Evolutionary conservation across 805 yeast genomes (phyloP).

Genomic region (Lachancea cidri): DNA sequence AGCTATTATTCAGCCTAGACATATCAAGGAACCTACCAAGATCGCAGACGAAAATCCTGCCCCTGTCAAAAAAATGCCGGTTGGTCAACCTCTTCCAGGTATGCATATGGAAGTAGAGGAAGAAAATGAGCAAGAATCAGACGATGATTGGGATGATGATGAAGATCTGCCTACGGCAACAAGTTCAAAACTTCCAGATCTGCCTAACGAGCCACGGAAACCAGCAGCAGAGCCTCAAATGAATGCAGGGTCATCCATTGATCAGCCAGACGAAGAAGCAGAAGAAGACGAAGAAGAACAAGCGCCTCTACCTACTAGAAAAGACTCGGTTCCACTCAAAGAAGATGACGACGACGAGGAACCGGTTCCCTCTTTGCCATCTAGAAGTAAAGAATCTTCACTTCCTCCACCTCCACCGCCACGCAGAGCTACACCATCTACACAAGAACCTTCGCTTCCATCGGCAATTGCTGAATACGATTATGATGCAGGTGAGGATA

Average conservation of each 20-base stretch:
- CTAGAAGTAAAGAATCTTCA: slow-evolving; percentile 12
- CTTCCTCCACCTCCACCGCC: slow-evolving; percentile 32
- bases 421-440: slow-evolving; percentile 16
- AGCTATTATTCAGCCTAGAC: slow-evolving; percentile 26
- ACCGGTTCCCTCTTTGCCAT: slow-evolving; percentile 11
- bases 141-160: slow-evolving; percentile 25
- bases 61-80: slow-evolving; percentile 13
- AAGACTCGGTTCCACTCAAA: slow-evolving; percentile 11
- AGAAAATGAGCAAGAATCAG: slow-evolving; percentile 21
- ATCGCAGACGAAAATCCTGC: slow-evolving; percentile 16
- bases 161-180: slow-evolving; percentile 12
- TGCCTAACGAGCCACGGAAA: slow-evolving; percentile 3
- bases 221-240: slow-evolving; percentile 24
- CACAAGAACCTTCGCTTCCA: slow-evolving; percentile 18
- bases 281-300: slow-evolving; percentile 14
- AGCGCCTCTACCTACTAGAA: slow-evolving; percentile 13
- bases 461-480: slow-evolving; percentile 81
- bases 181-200: slow-evolving; percentile 5
- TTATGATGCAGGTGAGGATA: slow-evolving; percentile 89
- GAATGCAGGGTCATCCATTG: too few species aligned
- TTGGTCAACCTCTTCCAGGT: slow-evolving; percentile 33
- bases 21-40: slow-evolving; percentile 14
- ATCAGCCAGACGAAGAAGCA: slow-evolving; percentile 22
- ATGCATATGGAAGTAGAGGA: slow-evolving; percentile 25
- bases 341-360: slow-evolving; percentile 19